Conservation (phyloP, 768 basidiomycete species). For the Daedaleopsis nitida region DNA sequence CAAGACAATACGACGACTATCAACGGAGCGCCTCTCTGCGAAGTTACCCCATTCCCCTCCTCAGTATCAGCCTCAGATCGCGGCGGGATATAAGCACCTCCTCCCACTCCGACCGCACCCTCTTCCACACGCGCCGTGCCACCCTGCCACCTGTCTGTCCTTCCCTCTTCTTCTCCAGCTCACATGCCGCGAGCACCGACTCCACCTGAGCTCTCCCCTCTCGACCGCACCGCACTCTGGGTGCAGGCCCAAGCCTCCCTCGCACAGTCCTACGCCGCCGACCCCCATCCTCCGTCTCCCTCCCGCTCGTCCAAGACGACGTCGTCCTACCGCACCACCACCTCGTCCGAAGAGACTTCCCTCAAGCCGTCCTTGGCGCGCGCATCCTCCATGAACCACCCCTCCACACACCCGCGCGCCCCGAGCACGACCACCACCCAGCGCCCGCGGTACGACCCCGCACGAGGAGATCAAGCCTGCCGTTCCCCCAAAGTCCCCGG, state of each 20-base stretch:
- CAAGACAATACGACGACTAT: constrained; percentile 9
- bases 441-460: constrained; percentile 15
- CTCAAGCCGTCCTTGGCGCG: constrained; percentile 14
- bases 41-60: constrained; percentile 14
- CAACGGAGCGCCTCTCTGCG: constrained; percentile 6
- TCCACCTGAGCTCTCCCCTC: constrained; percentile 16
- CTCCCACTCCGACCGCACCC: constrained; percentile 3
- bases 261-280: constrained; percentile 17
- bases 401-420: not conserved
- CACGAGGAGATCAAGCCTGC: constrained; percentile 16
- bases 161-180: not conserved
- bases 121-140: not conserved
- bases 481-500: constrained; percentile 32
- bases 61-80: not conserved
- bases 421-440: constrained; percentile 8
- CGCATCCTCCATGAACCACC: constrained; percentile 1
- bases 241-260: constrained; percentile 24
- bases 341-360: constrained; percentile 23
- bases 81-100: constrained; percentile 11
- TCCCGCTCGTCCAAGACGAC: constrained; percentile 13
- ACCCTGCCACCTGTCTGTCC: not conserved
- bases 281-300: constrained; percentile 13
- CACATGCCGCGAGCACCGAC: constrained; percentile 15
- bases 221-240: constrained; percentile 26
- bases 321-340: constrained; percentile 26